phyloP scores from a whole-genome alignment of 2,329 filamentous ascomycete genomes.

The Corynespora cassiicola region DNA sequence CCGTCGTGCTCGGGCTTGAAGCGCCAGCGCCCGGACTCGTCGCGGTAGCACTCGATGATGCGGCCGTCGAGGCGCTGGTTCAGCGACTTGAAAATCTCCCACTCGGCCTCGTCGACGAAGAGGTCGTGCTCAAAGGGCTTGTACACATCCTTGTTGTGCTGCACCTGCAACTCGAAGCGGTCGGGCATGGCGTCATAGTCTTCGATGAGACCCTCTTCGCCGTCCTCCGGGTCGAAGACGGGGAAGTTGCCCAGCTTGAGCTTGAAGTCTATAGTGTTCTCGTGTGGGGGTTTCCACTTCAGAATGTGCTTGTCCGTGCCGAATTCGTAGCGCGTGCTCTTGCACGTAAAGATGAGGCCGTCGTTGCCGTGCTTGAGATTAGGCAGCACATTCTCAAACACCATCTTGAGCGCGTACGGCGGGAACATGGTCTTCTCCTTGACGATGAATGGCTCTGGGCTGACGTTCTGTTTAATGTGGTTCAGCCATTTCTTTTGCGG shows the following conservation, averaged over 20 bases:
- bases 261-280: constrained; percentile 94
- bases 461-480: constrained; percentile 55
- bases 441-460: constrained; percentile 78
- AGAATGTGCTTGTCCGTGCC: constrained; percentile 93
- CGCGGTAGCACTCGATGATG: constrained; percentile 89
- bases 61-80: constrained; percentile 80
- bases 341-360: constrained; percentile 96
- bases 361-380: constrained; percentile 91
- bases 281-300: constrained; percentile 96
- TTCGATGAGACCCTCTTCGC: constrained; percentile 67
- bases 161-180: constrained; percentile 72
- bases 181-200: constrained; percentile 83
- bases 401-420: constrained; percentile 75
- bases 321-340: constrained; percentile 81
- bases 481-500: constrained; percentile 70
- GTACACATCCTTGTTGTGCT: constrained; percentile 70
- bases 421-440: constrained; percentile 90
- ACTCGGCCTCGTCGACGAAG: constrained; percentile 76
- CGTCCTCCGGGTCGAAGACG: constrained; percentile 70
- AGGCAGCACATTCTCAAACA: constrained; percentile 88
- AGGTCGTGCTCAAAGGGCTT: constrained; percentile 68
- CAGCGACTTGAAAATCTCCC: constrained; percentile 79
- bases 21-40: constrained; percentile 78
- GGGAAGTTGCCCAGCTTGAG: constrained; percentile 78
- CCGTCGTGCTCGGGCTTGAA: constrained; percentile 61